Percentiles rank a stretch among this genome's conserved stretches.
Evolutionary conservation across 2,329 filamentous ascomycete genomes (phyloP).

Genomic region (Diaporthe longicolla): DNA sequence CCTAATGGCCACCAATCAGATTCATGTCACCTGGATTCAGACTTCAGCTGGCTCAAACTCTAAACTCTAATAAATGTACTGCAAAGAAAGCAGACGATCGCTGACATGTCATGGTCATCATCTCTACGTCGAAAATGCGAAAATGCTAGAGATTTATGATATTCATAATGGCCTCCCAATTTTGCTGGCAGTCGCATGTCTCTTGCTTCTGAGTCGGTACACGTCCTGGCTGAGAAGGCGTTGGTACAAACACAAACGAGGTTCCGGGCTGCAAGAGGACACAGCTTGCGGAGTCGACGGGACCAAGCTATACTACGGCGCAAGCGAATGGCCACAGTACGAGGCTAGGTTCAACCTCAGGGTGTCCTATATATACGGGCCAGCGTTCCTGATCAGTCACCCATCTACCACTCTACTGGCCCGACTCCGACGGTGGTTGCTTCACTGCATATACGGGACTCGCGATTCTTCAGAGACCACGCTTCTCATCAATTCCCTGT

Average conservation of each 20-base stretch:
- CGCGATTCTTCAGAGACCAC: constrained; percentile 13
- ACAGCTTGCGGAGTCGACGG: constrained; percentile 12
- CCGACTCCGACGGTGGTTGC: not conserved
- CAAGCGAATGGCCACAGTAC: constrained; percentile 38
- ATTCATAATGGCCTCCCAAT: constrained; percentile 6
- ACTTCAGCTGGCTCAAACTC: constrained; percentile 4
- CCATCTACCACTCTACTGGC: constrained; percentile 4
- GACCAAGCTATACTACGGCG: constrained; percentile 32
- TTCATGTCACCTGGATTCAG: not conserved
- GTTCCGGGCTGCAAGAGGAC: not conserved
- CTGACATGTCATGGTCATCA: not conserved
- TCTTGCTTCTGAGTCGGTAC: constrained; percentile 21
- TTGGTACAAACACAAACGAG: not conserved
- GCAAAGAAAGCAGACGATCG: not conserved
- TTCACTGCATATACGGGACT: not conserved
- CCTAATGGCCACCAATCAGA: constrained; percentile 12
- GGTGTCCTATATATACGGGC: constrained; percentile 34
- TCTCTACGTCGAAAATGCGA: not conserved
- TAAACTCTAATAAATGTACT: constrained; percentile 16
- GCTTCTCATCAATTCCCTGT: constrained; percentile 39
- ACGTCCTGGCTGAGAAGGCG: not conserved
- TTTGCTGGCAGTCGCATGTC: constrained; percentile 4
- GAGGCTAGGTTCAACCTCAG: constrained; percentile 39
- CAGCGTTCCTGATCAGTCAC: constrained; percentile 32
- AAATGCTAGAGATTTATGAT: constrained; percentile 4